Evolutionary conservation across 345 rosid species (phyloP), one percentile per base, ranked within the genome.

Genomic region (Cardamine chenopodiifolia): DNA sequence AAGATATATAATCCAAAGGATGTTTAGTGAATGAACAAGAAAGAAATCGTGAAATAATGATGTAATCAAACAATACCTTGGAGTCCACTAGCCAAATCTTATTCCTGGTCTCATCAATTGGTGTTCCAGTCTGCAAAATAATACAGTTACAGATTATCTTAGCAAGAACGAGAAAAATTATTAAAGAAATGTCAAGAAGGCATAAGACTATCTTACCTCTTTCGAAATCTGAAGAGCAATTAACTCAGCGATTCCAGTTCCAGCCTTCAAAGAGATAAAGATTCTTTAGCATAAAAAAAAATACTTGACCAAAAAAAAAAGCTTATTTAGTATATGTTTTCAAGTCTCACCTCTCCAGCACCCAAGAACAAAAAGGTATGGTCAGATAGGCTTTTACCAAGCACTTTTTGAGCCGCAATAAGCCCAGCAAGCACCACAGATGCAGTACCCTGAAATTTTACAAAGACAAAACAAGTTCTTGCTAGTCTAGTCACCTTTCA

Each of bases 11-110:
- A 54, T 9, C 60, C 80, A 67, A 54, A 77, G 18, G 8, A 22
- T 2, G 48, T 6, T 22, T 13, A n/a, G 6, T 42, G 11, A 60
- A 18, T 72, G 15, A 66, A 53, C 18, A 72, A 58, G 23, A 67
- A 66, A 37, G 11, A 18, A 39, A 17, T 15, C 15, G 9, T 13
- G 12, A 57, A 37, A 14, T 6, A 28, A 53, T n/a, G 25, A 67
- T 39, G 63, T 49, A 67, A 53, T 40, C 68, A 60, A 71, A 66
- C 77, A 72, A 1, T 85, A 93, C 96, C 92, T 89, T 95, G 28
- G 99, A 95, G 83, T 95, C 99, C 42, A 92, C 97, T 26, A 95
- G 97, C 99, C 99, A 95, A 56, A 95, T 84, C 79, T 92, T 92
- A 83, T 90, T 85, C 68, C 97, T 83, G 20, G 87, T 82, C 78